Evolutionary conservation across 495 filamentous ascomycete genomes (phyloP).

Genomic region (Amniculicola lignicola): DNA sequence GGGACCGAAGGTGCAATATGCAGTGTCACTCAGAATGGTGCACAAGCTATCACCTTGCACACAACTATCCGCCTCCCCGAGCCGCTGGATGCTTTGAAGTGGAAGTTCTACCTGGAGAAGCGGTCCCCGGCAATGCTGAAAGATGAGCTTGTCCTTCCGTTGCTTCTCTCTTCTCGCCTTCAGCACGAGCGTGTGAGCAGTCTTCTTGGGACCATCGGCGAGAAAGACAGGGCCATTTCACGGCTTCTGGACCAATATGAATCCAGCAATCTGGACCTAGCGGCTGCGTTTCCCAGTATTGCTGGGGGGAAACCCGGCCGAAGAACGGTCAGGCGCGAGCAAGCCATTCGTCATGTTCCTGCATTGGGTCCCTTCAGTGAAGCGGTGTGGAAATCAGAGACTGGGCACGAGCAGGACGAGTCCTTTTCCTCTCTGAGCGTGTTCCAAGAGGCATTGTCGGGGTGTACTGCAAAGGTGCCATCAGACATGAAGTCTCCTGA

Average conservation of each 20-base stretch:
- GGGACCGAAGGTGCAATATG: slow-evolving; percentile 41
- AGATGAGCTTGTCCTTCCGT: slow-evolving; percentile 64
- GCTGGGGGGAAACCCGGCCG: slow-evolving; percentile 40
- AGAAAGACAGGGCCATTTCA: slow-evolving; percentile 76
- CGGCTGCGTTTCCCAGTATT: slow-evolving; percentile 65
- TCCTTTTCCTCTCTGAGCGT: slow-evolving; percentile 12
- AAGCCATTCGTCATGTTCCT: slow-evolving; percentile 51
- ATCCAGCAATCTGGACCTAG: slow-evolving; percentile 61
- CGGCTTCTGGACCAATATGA: slow-evolving; percentile 79
- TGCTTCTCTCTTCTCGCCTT: slow-evolving; percentile 57
- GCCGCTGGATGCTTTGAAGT: slow-evolving; percentile 65
- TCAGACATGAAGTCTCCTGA: slow-evolving; percentile 45
- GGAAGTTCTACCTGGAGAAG: slow-evolving; percentile 61
- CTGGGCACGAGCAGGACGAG: slow-evolving; percentile 31
- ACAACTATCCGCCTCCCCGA: slow-evolving; percentile 61
- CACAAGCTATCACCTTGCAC: slow-evolving; percentile 52
- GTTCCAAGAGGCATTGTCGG: slow-evolving; percentile 38
- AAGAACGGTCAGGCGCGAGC: slow-evolving; percentile 42
- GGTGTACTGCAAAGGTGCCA: slow-evolving; percentile 43
- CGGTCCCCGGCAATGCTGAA: slow-evolving; percentile 54
- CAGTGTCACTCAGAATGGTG: slow-evolving; percentile 35
- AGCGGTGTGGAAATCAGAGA: slow-evolving; percentile 46
- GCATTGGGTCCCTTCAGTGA: slow-evolving; percentile 55
- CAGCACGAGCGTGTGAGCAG: slow-evolving; percentile 51
- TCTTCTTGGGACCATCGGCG: slow-evolving; percentile 58